A percentile compares a stretch with the other conserved stretches of the same genome.
Conservation (phyloP, 177 flowering plant genomes). For the Telopea speciosissima region DNA sequence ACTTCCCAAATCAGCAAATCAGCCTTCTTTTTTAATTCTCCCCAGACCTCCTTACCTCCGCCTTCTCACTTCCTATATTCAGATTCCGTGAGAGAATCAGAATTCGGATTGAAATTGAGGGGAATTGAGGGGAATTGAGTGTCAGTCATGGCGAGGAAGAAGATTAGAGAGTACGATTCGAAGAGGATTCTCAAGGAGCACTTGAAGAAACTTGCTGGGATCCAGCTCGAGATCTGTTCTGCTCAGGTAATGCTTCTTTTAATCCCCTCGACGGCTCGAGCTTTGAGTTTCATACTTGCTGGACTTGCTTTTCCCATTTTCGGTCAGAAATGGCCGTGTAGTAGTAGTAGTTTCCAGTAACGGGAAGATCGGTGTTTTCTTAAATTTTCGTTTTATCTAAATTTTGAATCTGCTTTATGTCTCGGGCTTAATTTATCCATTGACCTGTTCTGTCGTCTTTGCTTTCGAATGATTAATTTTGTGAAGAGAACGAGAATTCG, state of each 20-base stretch:
- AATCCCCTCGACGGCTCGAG: background rate
- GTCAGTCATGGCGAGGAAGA: conserved; percentile 51
- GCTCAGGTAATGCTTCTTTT: conserved; percentile 33
- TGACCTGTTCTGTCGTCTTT: background rate
- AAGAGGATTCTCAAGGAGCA: conserved; percentile 55
- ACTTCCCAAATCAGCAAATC: background rate
- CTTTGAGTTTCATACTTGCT: background rate
- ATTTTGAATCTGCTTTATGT: background rate
- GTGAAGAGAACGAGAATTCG: background rate
- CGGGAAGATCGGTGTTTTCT: background rate
- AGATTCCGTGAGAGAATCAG: background rate
- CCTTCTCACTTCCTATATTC: background rate
- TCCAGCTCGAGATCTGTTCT: conserved; percentile 34
- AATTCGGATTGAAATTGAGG: background rate
- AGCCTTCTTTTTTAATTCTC: background rate
- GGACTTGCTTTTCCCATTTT: background rate
- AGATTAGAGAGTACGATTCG: conserved; percentile 61
- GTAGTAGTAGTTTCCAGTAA: too few relatives aligned
- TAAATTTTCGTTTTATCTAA: background rate
- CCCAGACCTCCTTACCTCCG: background rate
- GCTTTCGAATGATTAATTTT: background rate
- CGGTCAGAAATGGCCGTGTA: background rate
- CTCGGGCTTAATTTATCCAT: background rate
- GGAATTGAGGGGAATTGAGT: background rate
- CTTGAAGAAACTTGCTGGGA: conserved; percentile 36